A percentile compares a stretch with the other conserved stretches of the same genome.
These are phyloP conservation scores for Silene coronaria DNA, from an alignment of 179 eudicot species.

Conservation along the genomic window DNA sequence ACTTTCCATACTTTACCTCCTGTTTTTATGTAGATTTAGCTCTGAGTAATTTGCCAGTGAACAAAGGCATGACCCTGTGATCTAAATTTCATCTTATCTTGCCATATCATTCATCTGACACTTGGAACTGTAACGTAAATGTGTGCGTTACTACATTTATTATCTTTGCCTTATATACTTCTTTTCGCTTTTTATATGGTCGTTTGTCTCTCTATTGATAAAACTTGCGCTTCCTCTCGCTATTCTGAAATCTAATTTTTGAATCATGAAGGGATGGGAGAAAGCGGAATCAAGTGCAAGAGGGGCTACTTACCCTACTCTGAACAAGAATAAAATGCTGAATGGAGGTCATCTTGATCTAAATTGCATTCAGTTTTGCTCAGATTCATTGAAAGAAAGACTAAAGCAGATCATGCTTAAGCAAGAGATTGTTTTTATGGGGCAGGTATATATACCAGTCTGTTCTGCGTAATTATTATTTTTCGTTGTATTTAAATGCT, in stretches of 20 bases:
- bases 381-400: constrained; percentile 22
- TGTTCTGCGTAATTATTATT: background rate
- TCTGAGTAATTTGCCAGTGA: background rate
- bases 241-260: constrained; percentile 14
- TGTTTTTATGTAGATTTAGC: constrained; percentile 3
- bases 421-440: constrained; percentile 31
- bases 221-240: background rate
- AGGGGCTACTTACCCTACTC: background rate
- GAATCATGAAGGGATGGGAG: constrained; percentile 25
- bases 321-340: constrained; percentile 22
- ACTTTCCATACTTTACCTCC: background rate
- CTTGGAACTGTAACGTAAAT: constrained; percentile 6
- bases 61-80: background rate
- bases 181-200: constrained; percentile 2
- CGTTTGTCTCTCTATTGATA: background rate
- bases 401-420: constrained; percentile 33
- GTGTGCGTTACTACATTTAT: constrained; percentile 16
- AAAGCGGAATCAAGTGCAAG: constrained; percentile 11
- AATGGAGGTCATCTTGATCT: constrained; percentile 22
- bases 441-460: constrained; percentile 40
- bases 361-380: constrained; percentile 17
- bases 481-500: background rate
- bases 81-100: constrained; percentile 4
- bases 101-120: background rate
- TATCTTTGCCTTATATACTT: background rate